These are phyloP conservation scores for Pyrrhoderma noxium DNA, from an alignment of 1,284 basidiomycete genomes.

Conservation along the genomic window DNA sequence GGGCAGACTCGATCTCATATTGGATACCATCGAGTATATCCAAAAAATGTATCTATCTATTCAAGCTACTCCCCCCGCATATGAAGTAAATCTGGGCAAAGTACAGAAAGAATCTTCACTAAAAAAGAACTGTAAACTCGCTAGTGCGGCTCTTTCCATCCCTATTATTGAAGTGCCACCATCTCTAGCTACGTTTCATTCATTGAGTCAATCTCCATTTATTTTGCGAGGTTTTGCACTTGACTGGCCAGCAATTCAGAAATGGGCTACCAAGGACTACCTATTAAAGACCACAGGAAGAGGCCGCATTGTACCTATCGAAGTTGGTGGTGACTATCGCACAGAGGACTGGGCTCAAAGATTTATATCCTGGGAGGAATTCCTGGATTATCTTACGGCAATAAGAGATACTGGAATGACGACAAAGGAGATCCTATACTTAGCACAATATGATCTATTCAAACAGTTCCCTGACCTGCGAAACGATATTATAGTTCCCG, in stretches of 20 bases:
- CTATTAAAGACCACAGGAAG: slow-evolving; percentile 61
- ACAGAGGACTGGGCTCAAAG: slow-evolving; percentile 76
- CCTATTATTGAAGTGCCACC: slow-evolving; percentile 38
- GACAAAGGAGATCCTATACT: slow-evolving; percentile 47
- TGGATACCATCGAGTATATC: slow-evolving; percentile 46
- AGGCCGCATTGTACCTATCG: slow-evolving; percentile 84
- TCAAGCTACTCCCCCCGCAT: slow-evolving; percentile 10
- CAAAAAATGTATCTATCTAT: slow-evolving; percentile 38
- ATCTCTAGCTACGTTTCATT: slow-evolving; percentile 48
- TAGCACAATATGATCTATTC: slow-evolving; percentile 87
- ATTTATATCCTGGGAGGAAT: slow-evolving; percentile 73
- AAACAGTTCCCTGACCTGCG: slow-evolving; percentile 76
- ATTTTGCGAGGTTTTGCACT: slow-evolving; percentile 55
- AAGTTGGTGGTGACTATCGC: slow-evolving; percentile 83
- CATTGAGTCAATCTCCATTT: slow-evolving; percentile 53
- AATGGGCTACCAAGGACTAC: slow-evolving; percentile 69
- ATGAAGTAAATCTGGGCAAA: slow-evolving; percentile 5
- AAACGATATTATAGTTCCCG: slow-evolving; percentile 73
- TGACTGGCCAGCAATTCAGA: slow-evolving; percentile 65
- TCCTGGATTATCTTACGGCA: slow-evolving; percentile 51
- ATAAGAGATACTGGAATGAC: slow-evolving; percentile 21
- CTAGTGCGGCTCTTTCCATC: slow-evolving; percentile 25
- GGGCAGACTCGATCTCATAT: slow-evolving; percentile 51
- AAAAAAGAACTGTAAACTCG: slow-evolving; percentile 3
- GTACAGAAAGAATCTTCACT: neutral